Evolutionary conservation across 768 basidiomycete species (phyloP), one percentile per base, ranked within the genome.

Genomic region (Artomyces pyxidatus): DNA sequence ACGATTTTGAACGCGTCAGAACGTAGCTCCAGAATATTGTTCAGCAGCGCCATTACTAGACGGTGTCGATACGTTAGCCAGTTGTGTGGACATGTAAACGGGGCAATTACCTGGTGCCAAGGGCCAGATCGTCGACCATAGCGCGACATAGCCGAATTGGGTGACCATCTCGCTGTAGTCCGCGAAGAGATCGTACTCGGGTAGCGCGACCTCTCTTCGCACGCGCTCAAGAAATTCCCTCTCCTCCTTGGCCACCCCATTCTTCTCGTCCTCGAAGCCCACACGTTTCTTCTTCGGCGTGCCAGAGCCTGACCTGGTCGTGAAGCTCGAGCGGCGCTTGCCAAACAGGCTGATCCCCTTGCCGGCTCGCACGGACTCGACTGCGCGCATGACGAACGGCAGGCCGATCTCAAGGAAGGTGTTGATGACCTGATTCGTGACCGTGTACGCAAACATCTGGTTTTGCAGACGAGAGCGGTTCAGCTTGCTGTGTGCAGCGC

Each of bases 111-210:
- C 73, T 22, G 91, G 83, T 2, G 91, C 86, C 16, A 98, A 71
- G 3, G 94, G 91, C 92, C 93, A 98, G 50, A 94, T 89, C 26
- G 89, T 83, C 40, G 83, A 88, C 91, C 93, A 98, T 19, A 97
- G 71, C 7, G 81, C 81, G 26, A 97, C 81, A 61, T 95, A 93
- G 0, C 95, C 94, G 63, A 95, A 96, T 60, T 94, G 91, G 8
- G 87, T 85, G 14, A 88, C 88, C 94, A 99, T 97, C 69, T 99
- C 96, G 59, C 81, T 82, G 65, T 95, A 99, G 67, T 97, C 95
- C 45, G 72, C 78, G 59, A 90, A 93, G 6, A 86, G 70, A 29
- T 82, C 77, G 59, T 94, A 93, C 32, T 82, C 82, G 0, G 93
- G 88, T 42, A 94, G 70, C 22, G 78, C 77, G 6, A 84, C 83